Base-by-base conservation (phyloP, 1,284 basidiomycete genomes). In the Fomitopsis palustris region DNA sequence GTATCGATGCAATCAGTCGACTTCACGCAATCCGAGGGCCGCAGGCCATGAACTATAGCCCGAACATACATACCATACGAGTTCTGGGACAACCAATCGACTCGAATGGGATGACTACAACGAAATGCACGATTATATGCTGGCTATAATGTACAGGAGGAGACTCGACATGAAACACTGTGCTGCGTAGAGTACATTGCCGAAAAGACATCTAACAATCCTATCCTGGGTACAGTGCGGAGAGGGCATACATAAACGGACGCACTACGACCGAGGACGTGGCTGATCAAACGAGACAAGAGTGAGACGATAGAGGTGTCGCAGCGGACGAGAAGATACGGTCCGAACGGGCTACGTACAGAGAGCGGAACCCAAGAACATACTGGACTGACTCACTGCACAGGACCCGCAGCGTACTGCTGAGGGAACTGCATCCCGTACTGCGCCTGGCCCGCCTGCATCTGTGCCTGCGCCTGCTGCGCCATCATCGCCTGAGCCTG, bases 401-500 rank as follows among this genome's bases (percentile, higher is more conserved):
- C 49, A 16, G 49, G 49, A 2, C 61, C 61, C 4, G 59, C 35
- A 23, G 58, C 47, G 58, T 66, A 68, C 60, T 69, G 70, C 57
- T 64, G 61, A 7, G 67, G 64, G 56, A 70, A 72, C 56, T 68
- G 72, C 56, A 65, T 65, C 49, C 55, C 61, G 41, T 77, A 35
- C 49, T 37, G 31, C 10, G 49, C 2, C 21, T 52, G 49, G 62
- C 71, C 54, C 72, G 76, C 14, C 21, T 75, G 74, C 41, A 52
- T 35, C 8, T 78, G 75, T 10, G 71, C 71, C 42, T 75, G 75
- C 12, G 71, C 71, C 42, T 75, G 73, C 19, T 73, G 72, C n/a
- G 65, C 66, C 1, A 72, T 68, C 53, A 62, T 58, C 21, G 57
- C 55, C 53, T 42, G 73, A 0, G 72, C 72, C 53, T 42, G 73